These are phyloP conservation scores for Lasiodiplodia citricola DNA, from an alignment of 2,329 filamentous ascomycete genomes.

Conservation along the genomic window DNA sequence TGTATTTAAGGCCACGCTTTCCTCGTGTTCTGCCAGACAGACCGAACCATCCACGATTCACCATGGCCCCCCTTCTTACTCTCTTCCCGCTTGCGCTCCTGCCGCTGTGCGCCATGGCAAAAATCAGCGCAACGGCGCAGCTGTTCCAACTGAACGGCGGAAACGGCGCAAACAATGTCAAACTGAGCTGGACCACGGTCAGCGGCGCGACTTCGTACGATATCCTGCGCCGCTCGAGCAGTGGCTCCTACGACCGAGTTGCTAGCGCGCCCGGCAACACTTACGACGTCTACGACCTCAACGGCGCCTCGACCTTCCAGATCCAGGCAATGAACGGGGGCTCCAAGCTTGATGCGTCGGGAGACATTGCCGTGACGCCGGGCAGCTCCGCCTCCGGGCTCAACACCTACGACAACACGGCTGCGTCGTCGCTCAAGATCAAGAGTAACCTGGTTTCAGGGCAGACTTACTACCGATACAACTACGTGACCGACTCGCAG, in stretches of 20 bases:
- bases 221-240: slow-evolving; percentile 25
- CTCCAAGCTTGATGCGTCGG: slow-evolving; percentile 26
- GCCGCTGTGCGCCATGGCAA: slow-evolving; percentile 18
- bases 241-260: slow-evolving; percentile 25
- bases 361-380: slow-evolving; percentile 23
- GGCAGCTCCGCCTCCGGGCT: slow-evolving; percentile 24
- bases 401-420: slow-evolving; percentile 31
- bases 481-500: slow-evolving; percentile 29
- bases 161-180: slow-evolving; percentile 29
- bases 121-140: slow-evolving; percentile 30
- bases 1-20: background rate
- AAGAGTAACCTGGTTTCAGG: slow-evolving; percentile 27
- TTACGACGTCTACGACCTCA: slow-evolving; percentile 29
- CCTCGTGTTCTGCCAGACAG: background rate
- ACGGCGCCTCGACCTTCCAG: slow-evolving; percentile 13
- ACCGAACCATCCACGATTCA: background rate
- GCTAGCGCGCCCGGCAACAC: slow-evolving; percentile 28
- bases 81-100: background rate
- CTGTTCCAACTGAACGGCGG: slow-evolving; percentile 30
- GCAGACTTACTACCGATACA: slow-evolving; percentile 31
- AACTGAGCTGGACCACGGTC: slow-evolving; percentile 28
- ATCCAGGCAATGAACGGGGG: slow-evolving; percentile 24
- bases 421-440: slow-evolving; percentile 9
- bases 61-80: background rate
- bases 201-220: slow-evolving; percentile 29